A percentile compares a stretch with the other conserved stretches of the same genome.
Conservation (phyloP, 495 filamentous ascomycete genomes). For the Sporormia fimetaria region DNA sequence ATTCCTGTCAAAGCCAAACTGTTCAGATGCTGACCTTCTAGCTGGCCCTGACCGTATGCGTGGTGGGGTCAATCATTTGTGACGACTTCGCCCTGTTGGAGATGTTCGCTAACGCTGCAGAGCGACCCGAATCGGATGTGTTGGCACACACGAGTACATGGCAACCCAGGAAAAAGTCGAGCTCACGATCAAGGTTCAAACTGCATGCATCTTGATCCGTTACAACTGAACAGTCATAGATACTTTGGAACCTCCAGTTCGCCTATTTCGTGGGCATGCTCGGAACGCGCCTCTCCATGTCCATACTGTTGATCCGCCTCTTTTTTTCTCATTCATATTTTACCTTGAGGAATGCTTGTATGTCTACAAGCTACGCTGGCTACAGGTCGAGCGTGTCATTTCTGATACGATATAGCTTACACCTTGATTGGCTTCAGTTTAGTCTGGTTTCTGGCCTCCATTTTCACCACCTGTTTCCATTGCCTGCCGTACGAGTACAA, state of each 20-base stretch:
- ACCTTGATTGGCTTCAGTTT: constrained; percentile 3
- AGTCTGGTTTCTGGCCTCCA: not conserved
- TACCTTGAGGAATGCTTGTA: constrained; percentile 10
- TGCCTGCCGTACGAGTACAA: constrained; percentile 12
- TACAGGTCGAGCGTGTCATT: not conserved
- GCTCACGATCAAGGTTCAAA: constrained; percentile 6
- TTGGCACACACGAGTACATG: not conserved
- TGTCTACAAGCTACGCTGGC: not conserved
- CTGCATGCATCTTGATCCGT: not conserved
- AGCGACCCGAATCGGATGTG: not conserved
- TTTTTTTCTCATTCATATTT: constrained; percentile 13
- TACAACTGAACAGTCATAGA: not conserved
- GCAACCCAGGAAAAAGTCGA: not conserved
- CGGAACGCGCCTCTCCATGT: constrained; percentile 11
- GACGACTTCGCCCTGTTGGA: not conserved
- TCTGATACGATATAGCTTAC: constrained; percentile 1
- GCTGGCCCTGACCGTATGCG: not conserved
- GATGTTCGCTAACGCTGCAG: constrained; percentile 5
- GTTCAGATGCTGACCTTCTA: too few relatives aligned
- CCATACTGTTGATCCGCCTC: constrained; percentile 11
- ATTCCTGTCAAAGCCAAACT: too few relatives aligned
- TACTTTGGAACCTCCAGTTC: constrained; percentile 10
- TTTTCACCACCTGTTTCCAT: not conserved
- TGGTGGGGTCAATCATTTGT: not conserved
- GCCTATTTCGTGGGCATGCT: constrained; percentile 10